Evolutionary conservation across 1,139 yeast species (phyloP).

Genomic region (Saccharomyces uvarum): DNA sequence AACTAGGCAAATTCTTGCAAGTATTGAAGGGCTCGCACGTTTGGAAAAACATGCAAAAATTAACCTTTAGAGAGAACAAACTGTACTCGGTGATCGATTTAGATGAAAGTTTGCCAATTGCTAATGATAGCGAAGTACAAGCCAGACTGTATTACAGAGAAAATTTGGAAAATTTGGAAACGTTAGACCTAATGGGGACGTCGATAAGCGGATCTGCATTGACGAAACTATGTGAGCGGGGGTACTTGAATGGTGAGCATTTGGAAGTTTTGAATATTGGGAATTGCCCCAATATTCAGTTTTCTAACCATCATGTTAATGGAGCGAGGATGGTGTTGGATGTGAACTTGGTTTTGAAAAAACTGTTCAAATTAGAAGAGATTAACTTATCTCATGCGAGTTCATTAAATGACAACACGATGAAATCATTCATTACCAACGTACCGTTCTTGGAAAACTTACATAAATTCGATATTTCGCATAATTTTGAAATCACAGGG

Average conservation of each 20-base stretch:
- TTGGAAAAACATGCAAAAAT: conserved; percentile 13
- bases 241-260: conserved; percentile 9
- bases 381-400: conserved; percentile 24
- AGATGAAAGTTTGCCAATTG: conserved; percentile 5
- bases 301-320: conserved; percentile 12
- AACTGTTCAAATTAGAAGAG: conserved; percentile 17
- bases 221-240: conserved; percentile 9
- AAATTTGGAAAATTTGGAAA: conserved; percentile 16
- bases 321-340: conserved; percentile 8
- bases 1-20: conserved; percentile 15
- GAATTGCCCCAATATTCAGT: conserved; percentile 23
- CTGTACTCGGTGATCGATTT: conserved; percentile 11
- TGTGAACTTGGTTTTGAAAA: conserved; percentile 10
- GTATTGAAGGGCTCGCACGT: conserved; percentile 13
- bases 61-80: conserved; percentile 27
- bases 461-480: conserved; percentile 24
- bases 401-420: conserved; percentile 17
- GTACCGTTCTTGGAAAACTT: conserved; percentile 14
- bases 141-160: conserved; percentile 8
- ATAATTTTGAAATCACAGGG: conserved; percentile 28
- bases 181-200: conserved; percentile 28
- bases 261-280: conserved; percentile 24
- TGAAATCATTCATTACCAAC: conserved; percentile 14
- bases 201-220: conserved; percentile 25
- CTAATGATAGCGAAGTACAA: not conserved